A percentile compares a stretch with the other conserved stretches of the same genome.
Evolutionary conservation across 2,329 filamentous ascomycete genomes (phyloP).

Genomic region (Diaporthe vaccinii): DNA sequence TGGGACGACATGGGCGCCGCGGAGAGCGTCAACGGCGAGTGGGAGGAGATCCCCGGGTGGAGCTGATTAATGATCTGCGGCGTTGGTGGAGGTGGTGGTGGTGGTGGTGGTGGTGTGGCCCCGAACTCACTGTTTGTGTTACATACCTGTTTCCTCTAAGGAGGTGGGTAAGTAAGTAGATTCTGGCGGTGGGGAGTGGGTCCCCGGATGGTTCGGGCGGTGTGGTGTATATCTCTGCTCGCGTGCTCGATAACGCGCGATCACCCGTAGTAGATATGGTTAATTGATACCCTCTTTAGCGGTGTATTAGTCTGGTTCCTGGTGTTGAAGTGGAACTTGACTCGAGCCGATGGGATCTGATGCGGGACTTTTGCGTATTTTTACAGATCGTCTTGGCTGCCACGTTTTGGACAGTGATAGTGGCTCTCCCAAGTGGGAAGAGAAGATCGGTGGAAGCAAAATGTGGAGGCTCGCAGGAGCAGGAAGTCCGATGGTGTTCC

Average conservation of each 20-base stretch:
- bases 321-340: not conserved
- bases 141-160: conserved; percentile 1
- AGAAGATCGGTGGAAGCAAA: not conserved
- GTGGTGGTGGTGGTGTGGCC: not conserved
- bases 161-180: not conserved
- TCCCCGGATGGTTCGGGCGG: not conserved
- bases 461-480: not conserved
- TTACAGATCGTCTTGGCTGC: not conserved
- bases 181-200: conserved; percentile 9
- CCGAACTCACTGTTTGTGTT: not conserved
- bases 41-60: conserved; percentile 42
- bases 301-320: not conserved
- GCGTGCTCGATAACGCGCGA: conserved; percentile 8
- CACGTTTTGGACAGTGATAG: not conserved
- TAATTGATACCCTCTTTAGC: conserved; percentile 40
- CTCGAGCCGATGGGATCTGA: not conserved
- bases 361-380: not conserved
- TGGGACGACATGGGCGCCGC: conserved; percentile 58
- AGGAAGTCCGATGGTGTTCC: not conserved
- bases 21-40: conserved; percentile 48
- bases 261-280: conserved; percentile 23
- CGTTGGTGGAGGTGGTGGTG: not conserved
- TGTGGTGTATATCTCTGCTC: conserved; percentile 10
- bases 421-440: not conserved
- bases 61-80: conserved; percentile 13